These are phyloP conservation scores for Viridothelium virens DNA, from an alignment of 495 filamentous ascomycete species.

Conservation along the genomic window DNA sequence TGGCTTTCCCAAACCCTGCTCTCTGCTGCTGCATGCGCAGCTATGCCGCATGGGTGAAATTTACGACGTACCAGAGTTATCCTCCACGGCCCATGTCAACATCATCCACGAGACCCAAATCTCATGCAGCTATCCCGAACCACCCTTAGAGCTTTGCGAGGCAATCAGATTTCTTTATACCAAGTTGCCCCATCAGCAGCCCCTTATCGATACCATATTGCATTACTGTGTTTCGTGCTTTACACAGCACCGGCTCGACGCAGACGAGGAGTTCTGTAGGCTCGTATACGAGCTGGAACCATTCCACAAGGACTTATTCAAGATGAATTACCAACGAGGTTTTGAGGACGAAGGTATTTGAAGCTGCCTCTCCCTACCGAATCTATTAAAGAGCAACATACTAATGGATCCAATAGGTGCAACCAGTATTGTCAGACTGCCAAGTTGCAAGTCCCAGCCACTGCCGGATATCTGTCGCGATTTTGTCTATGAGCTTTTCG, in stretches of 20 bases:
- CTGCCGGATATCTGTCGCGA: background rate
- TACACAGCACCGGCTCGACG: constrained; percentile 24
- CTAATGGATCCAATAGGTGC: background rate
- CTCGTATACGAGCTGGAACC: constrained; percentile 22
- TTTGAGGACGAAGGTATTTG: constrained; percentile 32
- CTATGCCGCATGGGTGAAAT: constrained; percentile 29
- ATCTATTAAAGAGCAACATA: background rate
- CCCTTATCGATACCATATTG: constrained; percentile 27
- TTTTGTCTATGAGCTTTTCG: background rate
- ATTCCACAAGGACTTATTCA: constrained; percentile 31
- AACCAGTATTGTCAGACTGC: background rate
- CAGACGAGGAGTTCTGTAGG: constrained; percentile 24
- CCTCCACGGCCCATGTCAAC: constrained; percentile 23
- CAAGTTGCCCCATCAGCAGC: constrained; percentile 21
- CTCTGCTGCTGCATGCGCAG: constrained; percentile 29
- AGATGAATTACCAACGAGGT: constrained; percentile 22
- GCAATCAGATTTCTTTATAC: constrained; percentile 31
- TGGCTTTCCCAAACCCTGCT: constrained; percentile 15
- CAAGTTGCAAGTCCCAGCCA: background rate
- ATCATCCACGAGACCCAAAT: constrained; percentile 29
- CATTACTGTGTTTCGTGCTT: constrained; percentile 34
- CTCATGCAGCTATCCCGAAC: constrained; percentile 22
- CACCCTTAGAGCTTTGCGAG: constrained; percentile 27
- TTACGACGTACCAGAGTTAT: constrained; percentile 28
- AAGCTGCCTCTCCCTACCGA: background rate